These are phyloP conservation scores for Prunus mume DNA, from an alignment of 306 rosid genomes.

Conservation along the genomic window DNA sequence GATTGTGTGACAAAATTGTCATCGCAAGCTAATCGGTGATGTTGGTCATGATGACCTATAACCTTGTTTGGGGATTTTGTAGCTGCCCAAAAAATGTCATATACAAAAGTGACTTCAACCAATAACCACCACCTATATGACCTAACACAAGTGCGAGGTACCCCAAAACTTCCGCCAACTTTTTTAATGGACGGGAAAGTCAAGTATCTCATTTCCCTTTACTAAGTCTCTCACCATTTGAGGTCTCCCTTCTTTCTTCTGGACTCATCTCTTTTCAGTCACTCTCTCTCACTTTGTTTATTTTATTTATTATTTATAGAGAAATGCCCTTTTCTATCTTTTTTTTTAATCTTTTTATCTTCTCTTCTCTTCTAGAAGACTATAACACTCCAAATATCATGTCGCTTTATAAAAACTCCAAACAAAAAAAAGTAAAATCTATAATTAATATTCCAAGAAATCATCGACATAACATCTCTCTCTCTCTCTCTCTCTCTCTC, in stretches of 20 bases:
- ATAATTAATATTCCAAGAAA: slow-evolving; percentile 11
- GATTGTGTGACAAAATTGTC: background rate
- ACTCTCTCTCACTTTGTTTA: background rate
- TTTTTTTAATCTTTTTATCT: background rate
- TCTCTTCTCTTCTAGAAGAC: slow-evolving; percentile 1
- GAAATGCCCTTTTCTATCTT: slow-evolving; percentile 4
- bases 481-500: background rate
- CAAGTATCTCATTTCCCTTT: background rate
- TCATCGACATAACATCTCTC: slow-evolving; percentile 1
- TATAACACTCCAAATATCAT: background rate
- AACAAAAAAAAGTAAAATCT: background rate
- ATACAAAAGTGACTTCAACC: background rate
- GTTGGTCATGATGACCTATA: no score
- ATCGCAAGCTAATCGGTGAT: no score
- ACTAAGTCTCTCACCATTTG: background rate
- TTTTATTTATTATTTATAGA: no score
- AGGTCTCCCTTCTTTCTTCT: background rate
- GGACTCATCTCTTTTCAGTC: background rate
- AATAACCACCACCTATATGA: background rate
- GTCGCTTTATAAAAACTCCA: slow-evolving; percentile 12
- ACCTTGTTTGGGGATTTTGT: background rate
- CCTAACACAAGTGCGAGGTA: background rate
- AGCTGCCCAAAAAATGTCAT: background rate
- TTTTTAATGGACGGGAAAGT: background rate
- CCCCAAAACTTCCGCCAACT: background rate